Conservation (phyloP, 1,284 basidiomycete genomes). For the Marasmius sp. region DNA sequence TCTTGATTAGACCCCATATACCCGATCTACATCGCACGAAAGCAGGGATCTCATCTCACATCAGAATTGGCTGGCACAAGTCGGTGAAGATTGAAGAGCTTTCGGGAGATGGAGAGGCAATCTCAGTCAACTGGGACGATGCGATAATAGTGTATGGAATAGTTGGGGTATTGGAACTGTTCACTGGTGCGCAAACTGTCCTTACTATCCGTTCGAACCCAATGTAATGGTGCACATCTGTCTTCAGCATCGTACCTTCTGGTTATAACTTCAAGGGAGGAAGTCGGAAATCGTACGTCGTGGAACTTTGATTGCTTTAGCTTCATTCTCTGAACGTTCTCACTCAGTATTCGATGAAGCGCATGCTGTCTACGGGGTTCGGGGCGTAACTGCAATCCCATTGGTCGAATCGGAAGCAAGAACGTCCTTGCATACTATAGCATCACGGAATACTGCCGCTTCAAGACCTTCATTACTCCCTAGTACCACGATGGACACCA, state of each 20-base stretch:
- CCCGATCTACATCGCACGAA: constrained; percentile 28
- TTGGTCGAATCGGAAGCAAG: constrained; percentile 59
- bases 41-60: constrained; percentile 30
- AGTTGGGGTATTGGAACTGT: constrained; percentile 68
- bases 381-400: constrained; percentile 67
- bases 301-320: constrained; percentile 11
- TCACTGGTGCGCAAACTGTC: constrained; percentile 49
- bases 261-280: constrained; percentile 58
- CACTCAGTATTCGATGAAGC: constrained; percentile 58
- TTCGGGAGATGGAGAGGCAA: constrained; percentile 28
- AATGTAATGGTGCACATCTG: constrained; percentile 1
- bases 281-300: constrained; percentile 64
- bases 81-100: constrained; percentile 55
- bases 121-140: constrained; percentile 49
- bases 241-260: constrained; percentile 67
- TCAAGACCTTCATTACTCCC: constrained; percentile 45
- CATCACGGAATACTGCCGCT: constrained; percentile 42
- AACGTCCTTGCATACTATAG: constrained; percentile 48
- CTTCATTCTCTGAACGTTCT: constrained; percentile 11
- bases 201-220: neutral
- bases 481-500: constrained; percentile 24
- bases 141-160: constrained; percentile 68
- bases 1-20: constrained; percentile 61
- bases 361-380: constrained; percentile 63
- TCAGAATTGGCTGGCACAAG: constrained; percentile 67